Evolutionary conservation across 2,329 filamentous ascomycete genomes (phyloP).

Genomic region (Colletotrichum liriopes): DNA sequence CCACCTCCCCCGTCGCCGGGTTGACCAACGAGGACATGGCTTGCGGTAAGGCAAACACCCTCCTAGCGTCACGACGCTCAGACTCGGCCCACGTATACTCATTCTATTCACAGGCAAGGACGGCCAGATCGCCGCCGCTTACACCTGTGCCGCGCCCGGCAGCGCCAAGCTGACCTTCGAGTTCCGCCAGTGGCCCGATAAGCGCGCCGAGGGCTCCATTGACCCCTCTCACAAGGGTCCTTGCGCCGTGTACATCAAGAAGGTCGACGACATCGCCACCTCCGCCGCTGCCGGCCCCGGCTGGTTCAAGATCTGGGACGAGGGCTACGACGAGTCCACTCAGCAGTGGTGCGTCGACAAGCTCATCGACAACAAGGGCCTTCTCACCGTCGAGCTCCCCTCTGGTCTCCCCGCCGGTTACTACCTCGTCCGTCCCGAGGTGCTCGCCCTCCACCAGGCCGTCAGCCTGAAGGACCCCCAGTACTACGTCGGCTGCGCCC

Average conservation of each 20-base stretch:
- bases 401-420: constrained; percentile 73
- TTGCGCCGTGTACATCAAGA: constrained; percentile 82
- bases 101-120: constrained; percentile 55
- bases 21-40: constrained; percentile 76
- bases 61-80: constrained; percentile 39
- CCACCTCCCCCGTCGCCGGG: constrained; percentile 71
- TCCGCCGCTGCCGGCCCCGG: constrained; percentile 73
- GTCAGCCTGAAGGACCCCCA: constrained; percentile 71
- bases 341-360: constrained; percentile 80
- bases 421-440: constrained; percentile 81
- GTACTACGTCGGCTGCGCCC: constrained; percentile 81
- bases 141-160: constrained; percentile 64
- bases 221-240: constrained; percentile 77
- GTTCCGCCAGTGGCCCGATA: constrained; percentile 75
- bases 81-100: constrained; percentile 38
- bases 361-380: constrained; percentile 75
- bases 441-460: constrained; percentile 78
- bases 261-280: constrained; percentile 69
- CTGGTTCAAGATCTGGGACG: constrained; percentile 86
- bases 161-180: constrained; percentile 76
- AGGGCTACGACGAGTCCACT: constrained; percentile 72
- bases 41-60: constrained; percentile 69
- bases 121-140: constrained; percentile 62
- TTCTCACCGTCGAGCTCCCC: constrained; percentile 75
- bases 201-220: constrained; percentile 67